phyloP scores from a whole-genome alignment of 1,139 yeast species.

The Candida neerlandica region DNA sequence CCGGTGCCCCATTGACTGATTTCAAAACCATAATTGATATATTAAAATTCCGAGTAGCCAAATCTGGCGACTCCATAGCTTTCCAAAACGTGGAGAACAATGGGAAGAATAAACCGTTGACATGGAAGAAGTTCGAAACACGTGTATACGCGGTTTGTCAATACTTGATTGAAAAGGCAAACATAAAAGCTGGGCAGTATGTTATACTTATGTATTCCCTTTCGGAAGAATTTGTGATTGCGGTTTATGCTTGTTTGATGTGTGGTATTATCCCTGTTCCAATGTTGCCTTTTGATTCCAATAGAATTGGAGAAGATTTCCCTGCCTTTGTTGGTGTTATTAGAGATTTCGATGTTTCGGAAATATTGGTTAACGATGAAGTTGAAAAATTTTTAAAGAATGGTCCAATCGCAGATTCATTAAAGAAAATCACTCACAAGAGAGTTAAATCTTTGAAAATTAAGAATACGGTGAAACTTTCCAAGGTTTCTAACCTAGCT shows the following conservation, averaged over 20 bases:
- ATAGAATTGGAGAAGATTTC: slow-evolving; percentile 73
- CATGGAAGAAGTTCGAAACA: slow-evolving; percentile 86
- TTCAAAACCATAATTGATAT: slow-evolving; percentile 74
- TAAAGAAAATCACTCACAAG: slow-evolving; percentile 56
- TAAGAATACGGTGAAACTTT: slow-evolving; percentile 69
- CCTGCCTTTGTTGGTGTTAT: slow-evolving; percentile 68
- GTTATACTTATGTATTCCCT: slow-evolving; percentile 85
- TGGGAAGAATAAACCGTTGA: slow-evolving; percentile 57
- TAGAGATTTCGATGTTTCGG: slow-evolving; percentile 69
- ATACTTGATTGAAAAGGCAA: slow-evolving; percentile 53
- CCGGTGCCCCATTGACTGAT: slow-evolving; percentile 71
- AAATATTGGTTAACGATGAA: slow-evolving; percentile 77
- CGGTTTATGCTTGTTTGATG: slow-evolving; percentile 82
- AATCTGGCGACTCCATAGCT: slow-evolving; percentile 80
- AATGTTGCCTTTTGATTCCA: slow-evolving; percentile 70
- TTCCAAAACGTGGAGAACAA: slow-evolving; percentile 63
- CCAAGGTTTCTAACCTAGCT: slow-evolving; percentile 56
- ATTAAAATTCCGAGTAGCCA: slow-evolving; percentile 74
- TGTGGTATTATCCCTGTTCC: slow-evolving; percentile 85
- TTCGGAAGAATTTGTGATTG: slow-evolving; percentile 82
- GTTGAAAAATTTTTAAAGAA: slow-evolving; percentile 71
- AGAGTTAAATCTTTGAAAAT: slow-evolving; percentile 53
- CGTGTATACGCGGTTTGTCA: slow-evolving; percentile 73
- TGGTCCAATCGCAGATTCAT: slow-evolving; percentile 63
- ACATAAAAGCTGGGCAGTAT: slow-evolving; percentile 64